Conservation (phyloP, 495 filamentous ascomycete species). For the Aspergillus heteromorphus region DNA sequence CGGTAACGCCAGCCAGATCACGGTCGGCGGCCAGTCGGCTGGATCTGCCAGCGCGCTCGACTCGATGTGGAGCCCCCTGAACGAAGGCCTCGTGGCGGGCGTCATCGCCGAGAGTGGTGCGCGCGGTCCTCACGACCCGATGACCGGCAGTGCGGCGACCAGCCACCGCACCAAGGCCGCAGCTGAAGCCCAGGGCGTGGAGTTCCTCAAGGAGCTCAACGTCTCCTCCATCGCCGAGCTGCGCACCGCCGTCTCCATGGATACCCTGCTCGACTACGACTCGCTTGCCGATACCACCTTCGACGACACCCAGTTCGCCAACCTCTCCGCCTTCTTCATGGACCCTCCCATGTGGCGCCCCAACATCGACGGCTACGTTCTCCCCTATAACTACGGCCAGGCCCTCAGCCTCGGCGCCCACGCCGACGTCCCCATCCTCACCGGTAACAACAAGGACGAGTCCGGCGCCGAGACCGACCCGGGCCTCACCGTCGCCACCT, state of each 20-base stretch:
- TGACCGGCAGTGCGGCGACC: conserved; percentile 9
- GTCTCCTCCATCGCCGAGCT: conserved; percentile 3
- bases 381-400: conserved; percentile 10
- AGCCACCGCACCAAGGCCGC: conserved; percentile 9
- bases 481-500: conserved; percentile 1
- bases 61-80: conserved; percentile 12
- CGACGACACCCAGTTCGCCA: conserved; percentile 10
- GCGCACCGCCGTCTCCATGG: conserved; percentile 4
- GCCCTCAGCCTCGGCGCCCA: conserved; percentile 3
- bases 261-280: conserved; percentile 2
- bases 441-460: conserved; percentile 19
- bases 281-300: conserved; percentile 6
- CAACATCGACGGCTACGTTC: conserved; percentile 15
- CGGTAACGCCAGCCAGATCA: conserved; percentile 37
- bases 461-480: conserved; percentile 4
- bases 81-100: conserved; percentile 3
- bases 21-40: conserved; percentile 41
- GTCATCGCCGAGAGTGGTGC: conserved; percentile 18
- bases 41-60: conserved; percentile 39
- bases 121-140: conserved; percentile 10
- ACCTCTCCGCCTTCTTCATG: conserved; percentile 9
- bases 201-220: conserved; percentile 8
- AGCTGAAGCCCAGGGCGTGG: conserved; percentile 12
- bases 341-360: conserved; percentile 14
- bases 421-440: conserved; percentile 15